Conservation (phyloP, 1,284 basidiomycete genomes). For the Schizopora paradoxa region DNA sequence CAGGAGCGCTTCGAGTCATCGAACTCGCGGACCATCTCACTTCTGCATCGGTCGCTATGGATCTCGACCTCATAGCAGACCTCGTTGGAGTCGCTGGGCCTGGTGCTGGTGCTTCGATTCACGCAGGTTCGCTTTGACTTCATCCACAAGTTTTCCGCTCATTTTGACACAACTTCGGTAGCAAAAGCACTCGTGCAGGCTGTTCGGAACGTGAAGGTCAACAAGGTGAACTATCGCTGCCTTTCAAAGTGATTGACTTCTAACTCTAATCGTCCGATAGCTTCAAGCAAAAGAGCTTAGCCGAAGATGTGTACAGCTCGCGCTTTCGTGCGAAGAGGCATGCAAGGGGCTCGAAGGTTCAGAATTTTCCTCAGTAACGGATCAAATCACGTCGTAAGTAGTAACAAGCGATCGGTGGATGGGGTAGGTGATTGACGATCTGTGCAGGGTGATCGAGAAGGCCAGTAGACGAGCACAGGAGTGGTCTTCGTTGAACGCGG, state of each 20-base stretch:
- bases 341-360: constrained; percentile 31
- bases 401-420: not conserved
- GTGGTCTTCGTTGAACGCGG: constrained; percentile 33
- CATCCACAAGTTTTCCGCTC: too few relatives aligned
- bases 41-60: too few relatives aligned
- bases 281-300: constrained; percentile 35
- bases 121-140: too few relatives aligned
- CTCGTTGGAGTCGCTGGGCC: too few relatives aligned
- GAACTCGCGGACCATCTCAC: too few relatives aligned
- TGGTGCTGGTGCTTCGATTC: too few relatives aligned
- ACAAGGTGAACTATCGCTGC: constrained; percentile 27
- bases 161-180: too few relatives aligned
- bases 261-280: constrained; percentile 21
- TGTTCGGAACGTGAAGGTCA: constrained; percentile 32
- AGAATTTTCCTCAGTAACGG: constrained; percentile 26
- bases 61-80: too few relatives aligned
- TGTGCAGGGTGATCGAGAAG: constrained; percentile 28
- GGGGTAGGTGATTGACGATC: not conserved
- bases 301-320: constrained; percentile 29
- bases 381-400: constrained; percentile 34
- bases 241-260: not conserved
- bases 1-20: too few relatives aligned
- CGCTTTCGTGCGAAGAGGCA: constrained; percentile 31
- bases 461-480: constrained; percentile 31
- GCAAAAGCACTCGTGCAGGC: constrained; percentile 10